Base-by-base conservation (phyloP, 2,329 filamentous ascomycete genomes). In the Calonectria honghensis region DNA sequence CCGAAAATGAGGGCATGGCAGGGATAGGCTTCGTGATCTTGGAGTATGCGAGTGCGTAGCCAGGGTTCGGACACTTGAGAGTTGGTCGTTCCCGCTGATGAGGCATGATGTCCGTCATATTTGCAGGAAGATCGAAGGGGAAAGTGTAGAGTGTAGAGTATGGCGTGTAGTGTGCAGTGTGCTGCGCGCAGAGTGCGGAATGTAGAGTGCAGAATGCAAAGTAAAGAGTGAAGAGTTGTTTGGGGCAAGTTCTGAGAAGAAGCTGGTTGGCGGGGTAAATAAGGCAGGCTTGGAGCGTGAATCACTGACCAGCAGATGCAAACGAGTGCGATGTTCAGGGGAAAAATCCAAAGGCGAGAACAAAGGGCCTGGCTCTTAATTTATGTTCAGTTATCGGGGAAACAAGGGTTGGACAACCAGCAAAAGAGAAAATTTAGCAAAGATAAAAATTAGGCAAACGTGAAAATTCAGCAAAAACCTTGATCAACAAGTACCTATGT, bases 1-100 rank as follows among this genome's bases (percentile, higher is more conserved):
- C 48, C 1, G 76, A 75, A 27, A 85, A 82, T 0, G 76, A 71
- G 39, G 72, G 70, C 52, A 76, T 75, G 27, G 32, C 77, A n/a
- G 24, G 77, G 72, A 68, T 69, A 24, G 45, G 71, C 66, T 72
- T 51, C 29, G 27, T 24, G 27, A 48, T 6, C 24, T 31, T 65
- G 16, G 45, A 9, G 27, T 81, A 35, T 78, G 74, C 48, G 70
- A 66, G 20, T n/a, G 14, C 39, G 7, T 27, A 16, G 14, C 45
- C 18, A 1, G 11, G 13, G 29, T 18, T 14, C 20, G 57, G 16
- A n/a, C 7, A 13, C 10, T 35, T 52, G 11, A 24, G 27, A 67
- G 76, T 74, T 24, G 76, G 78, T 29, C 32, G 75, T 13, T 67
- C 48, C 7, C 27, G 24, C 29, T 32, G 29, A 24, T 10, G 35